Conservation (phyloP, 257 asterid genomes). For the Solanum dulcamara region DNA sequence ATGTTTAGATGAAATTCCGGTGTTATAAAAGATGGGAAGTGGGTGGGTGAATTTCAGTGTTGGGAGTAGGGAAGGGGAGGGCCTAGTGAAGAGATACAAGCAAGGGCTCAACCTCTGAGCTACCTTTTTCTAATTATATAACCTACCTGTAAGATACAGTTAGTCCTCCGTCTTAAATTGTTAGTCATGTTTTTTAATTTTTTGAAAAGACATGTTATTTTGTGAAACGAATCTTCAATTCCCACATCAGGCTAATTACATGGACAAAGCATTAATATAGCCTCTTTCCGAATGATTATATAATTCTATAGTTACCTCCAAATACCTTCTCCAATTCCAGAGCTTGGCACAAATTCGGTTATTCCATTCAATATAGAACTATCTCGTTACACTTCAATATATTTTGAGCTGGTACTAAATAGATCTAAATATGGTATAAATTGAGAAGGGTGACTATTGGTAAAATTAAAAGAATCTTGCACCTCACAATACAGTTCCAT, state of each 20-base stretch:
- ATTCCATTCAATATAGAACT: background rate
- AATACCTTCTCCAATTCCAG: background rate
- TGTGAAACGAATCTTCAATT: background rate
- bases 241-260: background rate
- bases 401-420: background rate
- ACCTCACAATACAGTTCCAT: background rate
- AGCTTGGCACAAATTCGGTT: background rate
- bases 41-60: background rate
- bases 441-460: background rate
- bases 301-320: background rate
- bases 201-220: background rate
- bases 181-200: background rate
- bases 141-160: background rate
- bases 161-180: background rate
- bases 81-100: background rate
- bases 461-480: background rate
- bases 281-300: background rate
- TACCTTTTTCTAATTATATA: background rate
- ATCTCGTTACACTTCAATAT: background rate
- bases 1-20: background rate
- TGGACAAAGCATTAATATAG: background rate
- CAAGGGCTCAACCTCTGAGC: background rate
- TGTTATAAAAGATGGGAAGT: background rate
- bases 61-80: background rate
- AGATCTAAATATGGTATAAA: background rate